Percentiles rank a stretch among this genome's conserved stretches.
Conservation (phyloP, 257 asterid genomes). For the Petunia secreta region DNA sequence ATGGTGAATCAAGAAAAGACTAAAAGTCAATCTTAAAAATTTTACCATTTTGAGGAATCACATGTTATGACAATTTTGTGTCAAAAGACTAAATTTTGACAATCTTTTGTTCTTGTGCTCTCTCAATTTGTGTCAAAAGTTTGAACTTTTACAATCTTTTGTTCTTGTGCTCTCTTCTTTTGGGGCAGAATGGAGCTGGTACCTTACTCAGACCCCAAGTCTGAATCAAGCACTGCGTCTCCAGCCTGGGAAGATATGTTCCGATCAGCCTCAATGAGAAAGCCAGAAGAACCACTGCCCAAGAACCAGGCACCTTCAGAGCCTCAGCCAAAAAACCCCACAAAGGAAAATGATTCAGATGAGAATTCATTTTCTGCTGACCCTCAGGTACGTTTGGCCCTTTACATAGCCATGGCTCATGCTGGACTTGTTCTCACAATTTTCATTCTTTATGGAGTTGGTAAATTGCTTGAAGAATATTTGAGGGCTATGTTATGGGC, state of each 20-base stretch:
- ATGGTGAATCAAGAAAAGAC: background rate
- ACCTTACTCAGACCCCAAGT: slow-evolving; percentile 61
- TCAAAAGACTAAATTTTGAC: background rate
- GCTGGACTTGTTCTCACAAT: slow-evolving; percentile 75
- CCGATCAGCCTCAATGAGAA: slow-evolving; percentile 85
- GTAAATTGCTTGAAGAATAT: slow-evolving; percentile 79
- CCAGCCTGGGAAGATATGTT: slow-evolving; percentile 97
- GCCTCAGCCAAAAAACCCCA: slow-evolving; percentile 10
- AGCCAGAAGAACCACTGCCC: slow-evolving; percentile 57
- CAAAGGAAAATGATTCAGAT: slow-evolving; percentile 23
- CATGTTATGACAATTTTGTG: background rate
- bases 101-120: slow-evolving; percentile 9
- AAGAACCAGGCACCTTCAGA: slow-evolving; percentile 35
- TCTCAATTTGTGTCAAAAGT: background rate
- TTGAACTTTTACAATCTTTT: background rate
- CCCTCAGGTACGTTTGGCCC: slow-evolving; percentile 94
- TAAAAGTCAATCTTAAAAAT: background rate
- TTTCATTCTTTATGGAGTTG: slow-evolving; percentile 70
- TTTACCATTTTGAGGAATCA: background rate
- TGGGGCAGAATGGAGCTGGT: slow-evolving; percentile 53
- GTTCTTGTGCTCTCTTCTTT: slow-evolving; percentile 14
- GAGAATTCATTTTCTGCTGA: slow-evolving; percentile 52
- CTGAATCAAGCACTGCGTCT: slow-evolving; percentile 48
- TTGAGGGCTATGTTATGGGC: slow-evolving; percentile 92
- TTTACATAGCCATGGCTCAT: slow-evolving; percentile 97